phyloP scores from a whole-genome alignment of 2,329 filamentous ascomycete species.

The Xylariaceae sp. region DNA sequence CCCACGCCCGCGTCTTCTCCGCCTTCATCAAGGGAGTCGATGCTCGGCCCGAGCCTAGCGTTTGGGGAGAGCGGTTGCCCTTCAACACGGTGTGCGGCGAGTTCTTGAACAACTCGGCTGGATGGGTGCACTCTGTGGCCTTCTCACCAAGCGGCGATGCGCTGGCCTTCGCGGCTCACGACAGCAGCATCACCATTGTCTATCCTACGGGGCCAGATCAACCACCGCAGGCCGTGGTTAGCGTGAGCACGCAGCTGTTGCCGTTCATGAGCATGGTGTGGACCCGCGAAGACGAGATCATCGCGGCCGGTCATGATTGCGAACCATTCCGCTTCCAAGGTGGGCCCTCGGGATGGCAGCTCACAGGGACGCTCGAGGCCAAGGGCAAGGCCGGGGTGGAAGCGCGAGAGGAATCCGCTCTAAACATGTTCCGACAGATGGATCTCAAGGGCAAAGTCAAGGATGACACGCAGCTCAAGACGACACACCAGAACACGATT shows the following conservation, averaged over 20 bases:
- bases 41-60: constrained; percentile 74
- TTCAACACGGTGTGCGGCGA: constrained; percentile 99
- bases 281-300: constrained; percentile 88
- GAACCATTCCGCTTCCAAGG: constrained; percentile 90
- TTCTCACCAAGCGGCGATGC: constrained; percentile 92
- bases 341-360: constrained; percentile 73
- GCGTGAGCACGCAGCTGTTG: constrained; percentile 81
- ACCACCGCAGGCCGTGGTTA: constrained; percentile 84
- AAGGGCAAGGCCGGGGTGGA: constrained; percentile 63
- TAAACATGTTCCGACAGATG: constrained; percentile 99
- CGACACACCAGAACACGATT: constrained; percentile 95
- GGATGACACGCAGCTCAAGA: constrained; percentile 92
- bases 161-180: constrained; percentile 91
- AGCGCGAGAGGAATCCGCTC: constrained; percentile 78
- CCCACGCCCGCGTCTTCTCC: constrained; percentile 90
- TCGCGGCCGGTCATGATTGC: constrained; percentile 86
- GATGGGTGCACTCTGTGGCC: constrained; percentile 90
- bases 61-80: constrained; percentile 91
- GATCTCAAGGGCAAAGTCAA: constrained; percentile 90
- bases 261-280: constrained; percentile 92
- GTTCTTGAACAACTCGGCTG: constrained; percentile 91
- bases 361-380: constrained; percentile 74
- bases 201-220: constrained; percentile 91
- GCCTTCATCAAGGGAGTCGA: constrained; percentile 96
- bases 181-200: constrained; percentile 94